Evolutionary conservation across 2,329 filamentous ascomycete genomes (phyloP), one percentile per base, ranked within the genome.

Genomic region (Cladosporium sp.): DNA sequence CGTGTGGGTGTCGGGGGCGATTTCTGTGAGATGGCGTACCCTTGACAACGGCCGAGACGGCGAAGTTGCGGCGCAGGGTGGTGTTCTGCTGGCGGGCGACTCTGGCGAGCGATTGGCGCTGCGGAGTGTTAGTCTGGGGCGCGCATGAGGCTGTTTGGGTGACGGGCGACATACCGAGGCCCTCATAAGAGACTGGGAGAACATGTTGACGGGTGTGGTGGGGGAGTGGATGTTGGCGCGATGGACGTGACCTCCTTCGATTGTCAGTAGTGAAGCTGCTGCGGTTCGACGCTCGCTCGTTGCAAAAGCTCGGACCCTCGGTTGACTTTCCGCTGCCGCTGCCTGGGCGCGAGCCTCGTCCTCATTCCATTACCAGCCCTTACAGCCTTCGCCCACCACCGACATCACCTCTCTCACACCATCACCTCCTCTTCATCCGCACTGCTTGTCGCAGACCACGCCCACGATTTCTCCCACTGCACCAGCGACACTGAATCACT

Each of bases 31-130:
- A 16, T 33, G 25, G 72, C 69, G 66, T 76, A 83, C 82, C 80
- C 77, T 79, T 77, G 66, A 78, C 72, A 61, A 78, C 75, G 57
- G 76, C 75, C 58, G 81, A 78, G 59, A 77, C 77, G 71, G 83
- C 75, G 72, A 84, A 82, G 67, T 78, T 80, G 67, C 82, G 79
- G 69, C 78, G 78, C 61, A 76, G 67, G 68, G 71, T 68, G 68
- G 71, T 72, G 62, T 68, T 64, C 67, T 78, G 77, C 67, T 78
- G 78, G 66, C 77, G 77, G 70, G 75, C 74, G 64, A 78, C 74
- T 71, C 80, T 79, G 71, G 74, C 74, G 67, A 83, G 69, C 67
- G 79, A 69, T 69, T 79, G 79, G 73, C 79, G 77, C 81, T 84
- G 67, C 29, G 53, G 51, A 53, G 29, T n/a, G 58, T 66, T 52